Evolutionary conservation across 2,329 filamentous ascomycete species (phyloP).

Genomic region (Claviceps fusiformis): DNA sequence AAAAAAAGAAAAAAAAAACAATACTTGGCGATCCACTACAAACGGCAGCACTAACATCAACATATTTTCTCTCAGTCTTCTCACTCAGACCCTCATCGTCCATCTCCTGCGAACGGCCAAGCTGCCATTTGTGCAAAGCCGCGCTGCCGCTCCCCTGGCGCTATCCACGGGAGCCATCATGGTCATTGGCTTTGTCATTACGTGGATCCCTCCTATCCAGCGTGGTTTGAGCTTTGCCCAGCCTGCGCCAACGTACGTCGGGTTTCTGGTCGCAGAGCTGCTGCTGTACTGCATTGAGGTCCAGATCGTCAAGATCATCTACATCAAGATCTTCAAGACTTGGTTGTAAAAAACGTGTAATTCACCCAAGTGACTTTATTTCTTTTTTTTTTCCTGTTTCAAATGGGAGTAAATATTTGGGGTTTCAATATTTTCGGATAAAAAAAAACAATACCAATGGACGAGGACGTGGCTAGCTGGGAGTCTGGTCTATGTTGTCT

Average conservation of each 20-base stretch:
- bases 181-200: constrained; percentile 13
- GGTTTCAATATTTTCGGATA: too few species aligned
- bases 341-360: constrained; percentile 10
- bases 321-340: constrained; percentile 13
- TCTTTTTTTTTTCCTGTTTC: not conserved
- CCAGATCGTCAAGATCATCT: constrained; percentile 15
- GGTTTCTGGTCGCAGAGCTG: constrained; percentile 13
- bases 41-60: not conserved
- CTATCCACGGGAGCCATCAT: constrained; percentile 14
- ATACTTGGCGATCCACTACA: not conserved
- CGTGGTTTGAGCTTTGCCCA: constrained; percentile 10
- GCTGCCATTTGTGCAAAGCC: constrained; percentile 14
- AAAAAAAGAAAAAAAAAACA: not conserved
- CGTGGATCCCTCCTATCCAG: constrained; percentile 14
- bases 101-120: constrained; percentile 15
- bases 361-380: not conserved
- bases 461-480: too few species aligned
- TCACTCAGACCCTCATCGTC: constrained; percentile 17
- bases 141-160: constrained; percentile 9
- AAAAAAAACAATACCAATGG: too few species aligned
- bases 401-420: too few species aligned
- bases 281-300: constrained; percentile 14
- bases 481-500: too few species aligned
- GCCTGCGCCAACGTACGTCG: constrained; percentile 11
- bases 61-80: constrained; percentile 6